Percentiles rank a stretch among this genome's conserved stretches.
These are phyloP conservation scores for Lathyrus aphaca DNA, from an alignment of 306 rosid genomes.

Conservation along the genomic window DNA sequence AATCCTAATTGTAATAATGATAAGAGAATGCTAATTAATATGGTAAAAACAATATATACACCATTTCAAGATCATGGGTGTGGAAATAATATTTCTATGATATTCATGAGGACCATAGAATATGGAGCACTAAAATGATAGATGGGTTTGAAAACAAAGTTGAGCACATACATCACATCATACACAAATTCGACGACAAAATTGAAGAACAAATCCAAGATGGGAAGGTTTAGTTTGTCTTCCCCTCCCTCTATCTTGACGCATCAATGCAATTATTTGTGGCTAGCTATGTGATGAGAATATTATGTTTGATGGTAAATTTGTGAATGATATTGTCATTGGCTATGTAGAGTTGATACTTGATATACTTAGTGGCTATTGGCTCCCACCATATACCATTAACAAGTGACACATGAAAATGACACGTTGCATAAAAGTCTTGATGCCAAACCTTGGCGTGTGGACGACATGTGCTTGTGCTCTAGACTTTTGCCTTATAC, in stretches of 20 bases:
- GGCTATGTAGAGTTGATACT: conserved; percentile 31
- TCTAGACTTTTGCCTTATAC: conserved; percentile 4
- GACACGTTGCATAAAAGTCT: conserved; percentile 33
- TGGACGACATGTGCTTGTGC: conserved; percentile 43
- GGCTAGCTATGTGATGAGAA: conserved; percentile 33
- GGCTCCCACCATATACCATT: not conserved
- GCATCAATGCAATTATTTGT: conserved; percentile 44
- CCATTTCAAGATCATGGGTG: not conserved
- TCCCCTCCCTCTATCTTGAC: not conserved
- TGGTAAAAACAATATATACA: not conserved
- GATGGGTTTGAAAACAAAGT: conserved; percentile 12
- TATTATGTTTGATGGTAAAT: conserved; percentile 31
- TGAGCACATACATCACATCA: conserved; percentile 41
- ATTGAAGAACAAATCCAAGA: not conserved
- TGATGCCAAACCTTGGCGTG: conserved; percentile 28
- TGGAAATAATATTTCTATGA: not conserved
- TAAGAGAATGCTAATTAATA: not conserved
- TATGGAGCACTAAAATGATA: conserved; percentile 24
- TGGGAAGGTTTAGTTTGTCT: not conserved
- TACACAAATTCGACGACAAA: conserved; percentile 41
- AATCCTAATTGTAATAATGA: too few species aligned
- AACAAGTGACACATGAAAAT: conserved; percentile 1
- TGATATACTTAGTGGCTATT: conserved; percentile 19
- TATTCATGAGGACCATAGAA: conserved; percentile 34
- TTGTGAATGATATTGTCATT: not conserved